phyloP scores from a whole-genome alignment of 805 yeast species.

The Kluyveromyces nonfermentans region DNA sequence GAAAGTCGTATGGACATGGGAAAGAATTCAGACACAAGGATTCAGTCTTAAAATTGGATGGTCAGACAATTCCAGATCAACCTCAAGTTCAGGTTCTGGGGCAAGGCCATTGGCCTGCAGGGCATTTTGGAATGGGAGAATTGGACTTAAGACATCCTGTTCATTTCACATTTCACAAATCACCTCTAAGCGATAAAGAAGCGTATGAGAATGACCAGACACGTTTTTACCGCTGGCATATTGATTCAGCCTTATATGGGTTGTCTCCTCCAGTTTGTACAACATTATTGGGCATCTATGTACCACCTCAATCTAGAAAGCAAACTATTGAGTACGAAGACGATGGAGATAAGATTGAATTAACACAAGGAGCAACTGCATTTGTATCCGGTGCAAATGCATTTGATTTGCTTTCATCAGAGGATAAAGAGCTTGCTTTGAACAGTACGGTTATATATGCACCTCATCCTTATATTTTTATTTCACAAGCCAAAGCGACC shows the following conservation, averaged over 20 bases:
- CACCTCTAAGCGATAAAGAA: conserved; percentile 53
- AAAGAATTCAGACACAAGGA: conserved; percentile 58
- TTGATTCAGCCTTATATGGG: conserved; percentile 81
- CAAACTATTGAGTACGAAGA: conserved; percentile 61
- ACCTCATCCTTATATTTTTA: conserved; percentile 86
- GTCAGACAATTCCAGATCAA: conserved; percentile 65
- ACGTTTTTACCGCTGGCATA: conserved; percentile 88
- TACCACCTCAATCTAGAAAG: conserved; percentile 58
- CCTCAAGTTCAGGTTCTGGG: conserved; percentile 91
- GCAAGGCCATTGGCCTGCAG: conserved; percentile 62
- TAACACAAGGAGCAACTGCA: conserved; percentile 83
- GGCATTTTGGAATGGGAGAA: conserved; percentile 45
- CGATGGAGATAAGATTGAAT: conserved; percentile 50
- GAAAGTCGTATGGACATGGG: conserved; percentile 75
- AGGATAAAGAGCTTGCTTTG: conserved; percentile 66
- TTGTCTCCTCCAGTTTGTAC: conserved; percentile 82
- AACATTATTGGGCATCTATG: conserved; percentile 72
- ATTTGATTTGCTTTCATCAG: conserved; percentile 52
- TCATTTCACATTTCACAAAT: conserved; percentile 71
- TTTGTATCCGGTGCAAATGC: conserved; percentile 81
- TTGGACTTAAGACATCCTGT: conserved; percentile 72
- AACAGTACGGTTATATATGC: conserved; percentile 79
- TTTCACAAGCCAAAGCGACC: conserved; percentile 72
- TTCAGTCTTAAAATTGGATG: conserved; percentile 72
- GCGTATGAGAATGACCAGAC: conserved; percentile 53